These are phyloP conservation scores for Alternaria dauci DNA, from an alignment of 2,329 filamentous ascomycete genomes.

Conservation along the genomic window DNA sequence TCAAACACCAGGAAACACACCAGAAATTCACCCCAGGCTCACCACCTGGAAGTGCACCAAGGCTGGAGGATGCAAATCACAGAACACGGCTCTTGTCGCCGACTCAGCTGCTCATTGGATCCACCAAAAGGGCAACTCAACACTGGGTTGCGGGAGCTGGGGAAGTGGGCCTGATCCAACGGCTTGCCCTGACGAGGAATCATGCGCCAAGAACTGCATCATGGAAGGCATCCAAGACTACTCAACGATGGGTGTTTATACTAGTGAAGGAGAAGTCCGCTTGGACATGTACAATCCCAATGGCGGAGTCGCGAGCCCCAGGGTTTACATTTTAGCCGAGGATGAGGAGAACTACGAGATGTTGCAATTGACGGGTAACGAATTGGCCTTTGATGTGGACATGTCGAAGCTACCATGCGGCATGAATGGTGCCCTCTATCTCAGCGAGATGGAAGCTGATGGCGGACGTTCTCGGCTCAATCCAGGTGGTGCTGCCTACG, in stretches of 20 bases:
- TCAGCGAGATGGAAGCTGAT: conserved; percentile 51
- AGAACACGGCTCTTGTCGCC: conserved; percentile 60
- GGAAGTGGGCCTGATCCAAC: conserved; percentile 49
- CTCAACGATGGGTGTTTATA: conserved; percentile 62
- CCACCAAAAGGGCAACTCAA: conserved; percentile 49
- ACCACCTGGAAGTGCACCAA: conserved; percentile 63
- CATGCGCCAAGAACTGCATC: conserved; percentile 65
- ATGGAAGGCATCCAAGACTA: conserved; percentile 65
- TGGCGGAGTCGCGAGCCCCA: conserved; percentile 55
- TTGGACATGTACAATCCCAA: conserved; percentile 54
- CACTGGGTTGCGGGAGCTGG: conserved; percentile 46
- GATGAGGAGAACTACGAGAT: conserved; percentile 69
- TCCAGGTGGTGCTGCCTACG: conserved; percentile 65
- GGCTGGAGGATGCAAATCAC: conserved; percentile 57
- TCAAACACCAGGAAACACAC: conserved; percentile 40
- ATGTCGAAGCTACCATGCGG: conserved; percentile 55
- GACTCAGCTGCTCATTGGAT: conserved; percentile 60
- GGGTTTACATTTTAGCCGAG: conserved; percentile 70
- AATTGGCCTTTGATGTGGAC: conserved; percentile 78
- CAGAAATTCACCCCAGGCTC: conserved; percentile 62
- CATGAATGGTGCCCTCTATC: conserved; percentile 53
- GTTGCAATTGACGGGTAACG: conserved; percentile 71
- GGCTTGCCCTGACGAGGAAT: conserved; percentile 58
- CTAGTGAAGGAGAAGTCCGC: conserved; percentile 58
- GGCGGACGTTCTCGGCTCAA: conserved; percentile 49